These are phyloP conservation scores for Talaromyces sp. DNA, from an alignment of 2,329 filamentous ascomycete species.

Conservation along the genomic window DNA sequence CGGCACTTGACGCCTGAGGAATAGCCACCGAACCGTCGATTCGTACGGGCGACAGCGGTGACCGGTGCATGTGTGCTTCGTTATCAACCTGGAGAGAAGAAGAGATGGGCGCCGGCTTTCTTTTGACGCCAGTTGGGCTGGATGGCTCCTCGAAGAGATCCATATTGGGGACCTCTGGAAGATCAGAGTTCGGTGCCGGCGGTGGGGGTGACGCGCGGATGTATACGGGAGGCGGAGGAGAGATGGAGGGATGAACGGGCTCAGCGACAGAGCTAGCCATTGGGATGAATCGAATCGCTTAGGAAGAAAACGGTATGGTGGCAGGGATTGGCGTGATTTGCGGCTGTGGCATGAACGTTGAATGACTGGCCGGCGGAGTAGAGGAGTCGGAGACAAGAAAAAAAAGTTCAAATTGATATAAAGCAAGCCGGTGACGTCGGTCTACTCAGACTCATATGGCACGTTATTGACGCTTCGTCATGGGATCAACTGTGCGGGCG, in stretches of 20 bases:
- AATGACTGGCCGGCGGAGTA: not conserved
- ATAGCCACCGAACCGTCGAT: slow-evolving; percentile 23
- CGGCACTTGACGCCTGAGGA: slow-evolving; percentile 21
- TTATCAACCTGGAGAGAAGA: slow-evolving; percentile 15
- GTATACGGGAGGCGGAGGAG: slow-evolving; percentile 40
- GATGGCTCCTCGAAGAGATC: not conserved
- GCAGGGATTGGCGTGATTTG: not conserved
- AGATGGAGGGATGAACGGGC: slow-evolving; percentile 21
- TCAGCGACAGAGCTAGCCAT: slow-evolving; percentile 22
- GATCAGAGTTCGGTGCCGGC: slow-evolving; percentile 14
- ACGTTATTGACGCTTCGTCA: not conserved
- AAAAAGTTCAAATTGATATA: not conserved
- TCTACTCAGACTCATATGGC: not conserved
- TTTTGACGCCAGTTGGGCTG: slow-evolving; percentile 17
- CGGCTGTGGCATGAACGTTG: not conserved
- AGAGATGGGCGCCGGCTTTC: slow-evolving; percentile 21
- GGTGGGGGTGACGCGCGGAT: slow-evolving; percentile 31
- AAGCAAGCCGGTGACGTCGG: not conserved
- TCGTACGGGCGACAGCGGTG: slow-evolving; percentile 28
- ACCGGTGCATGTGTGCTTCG: slow-evolving; percentile 22
- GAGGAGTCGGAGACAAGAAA: not conserved
- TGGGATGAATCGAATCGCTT: not conserved
- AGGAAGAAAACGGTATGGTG: not conserved
- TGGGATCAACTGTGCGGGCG: not conserved
- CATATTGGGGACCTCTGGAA: slow-evolving; percentile 7